Evolutionary conservation across 805 yeast species (phyloP).

Genomic region (Starmera caribaea): DNA sequence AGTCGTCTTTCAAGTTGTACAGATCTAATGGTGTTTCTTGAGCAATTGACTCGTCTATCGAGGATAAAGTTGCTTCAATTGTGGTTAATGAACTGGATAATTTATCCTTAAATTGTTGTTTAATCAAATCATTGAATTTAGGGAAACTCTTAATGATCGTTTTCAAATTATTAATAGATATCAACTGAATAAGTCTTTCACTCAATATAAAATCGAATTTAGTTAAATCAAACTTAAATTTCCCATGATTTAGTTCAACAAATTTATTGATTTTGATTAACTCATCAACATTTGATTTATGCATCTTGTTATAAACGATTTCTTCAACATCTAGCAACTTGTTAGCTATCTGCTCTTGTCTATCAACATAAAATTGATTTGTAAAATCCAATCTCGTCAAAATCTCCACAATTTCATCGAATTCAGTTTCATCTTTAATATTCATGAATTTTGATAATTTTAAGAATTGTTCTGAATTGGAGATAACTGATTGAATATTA

Average conservation of each 20-base stretch:
- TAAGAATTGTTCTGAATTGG: not conserved
- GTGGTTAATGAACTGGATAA: not conserved
- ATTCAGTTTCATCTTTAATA: not conserved
- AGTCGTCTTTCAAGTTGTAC: slow-evolving; percentile 7
- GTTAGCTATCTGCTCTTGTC: not conserved
- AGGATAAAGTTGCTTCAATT: not conserved
- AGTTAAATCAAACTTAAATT: not conserved
- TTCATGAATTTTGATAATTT: not conserved
- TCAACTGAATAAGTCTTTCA: not conserved
- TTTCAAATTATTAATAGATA: not conserved
- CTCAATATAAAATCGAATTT: not conserved
- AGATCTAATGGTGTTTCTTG: slow-evolving; percentile 4
- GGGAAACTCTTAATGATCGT: not conserved
- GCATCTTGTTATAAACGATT: not conserved
- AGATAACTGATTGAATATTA: not conserved
- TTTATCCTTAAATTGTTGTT: not conserved
- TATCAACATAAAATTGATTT: not conserved
- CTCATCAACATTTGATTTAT: not conserved
- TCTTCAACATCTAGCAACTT: not conserved
- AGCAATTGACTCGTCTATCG: not conserved
- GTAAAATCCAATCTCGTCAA: not conserved
- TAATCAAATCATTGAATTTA: not conserved
- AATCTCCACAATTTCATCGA: not conserved
- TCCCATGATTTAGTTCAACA: not conserved
- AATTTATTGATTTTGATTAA: not conserved